Evolutionary conservation across 2,329 filamentous ascomycete genomes (phyloP).

Genomic region (Ophiostoma himal-ulmi): DNA sequence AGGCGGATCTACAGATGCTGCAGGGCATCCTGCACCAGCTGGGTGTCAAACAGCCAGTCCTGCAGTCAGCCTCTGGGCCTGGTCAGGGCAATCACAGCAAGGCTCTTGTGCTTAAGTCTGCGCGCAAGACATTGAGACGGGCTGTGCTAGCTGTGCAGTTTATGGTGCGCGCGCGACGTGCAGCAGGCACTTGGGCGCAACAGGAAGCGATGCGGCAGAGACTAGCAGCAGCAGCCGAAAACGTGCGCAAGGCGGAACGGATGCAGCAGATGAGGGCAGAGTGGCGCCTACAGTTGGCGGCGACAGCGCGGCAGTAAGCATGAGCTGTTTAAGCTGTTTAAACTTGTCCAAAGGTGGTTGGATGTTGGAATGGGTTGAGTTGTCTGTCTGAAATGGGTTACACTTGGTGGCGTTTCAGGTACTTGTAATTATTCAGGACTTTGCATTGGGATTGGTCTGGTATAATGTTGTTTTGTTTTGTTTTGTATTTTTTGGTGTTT

Average conservation of each 20-base stretch:
- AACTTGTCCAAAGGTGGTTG: neutral
- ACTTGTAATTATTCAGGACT: neutral
- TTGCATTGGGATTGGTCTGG: neutral
- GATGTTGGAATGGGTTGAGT: neutral
- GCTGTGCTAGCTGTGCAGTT: constrained; percentile 42
- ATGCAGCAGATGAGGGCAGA: constrained; percentile 38
- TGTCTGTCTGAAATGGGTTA: neutral
- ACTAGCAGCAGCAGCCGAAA: constrained; percentile 46
- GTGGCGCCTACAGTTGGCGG: constrained; percentile 30
- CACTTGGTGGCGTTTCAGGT: neutral
- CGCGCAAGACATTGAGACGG: constrained; percentile 31
- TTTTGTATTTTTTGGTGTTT: constrained; percentile 8
- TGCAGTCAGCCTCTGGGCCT: constrained; percentile 29
- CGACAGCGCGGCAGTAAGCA: constrained; percentile 10
- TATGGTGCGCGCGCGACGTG: constrained; percentile 46
- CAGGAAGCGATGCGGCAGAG: constrained; percentile 47
- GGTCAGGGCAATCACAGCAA: constrained; percentile 33
- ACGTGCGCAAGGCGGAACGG: constrained; percentile 41
- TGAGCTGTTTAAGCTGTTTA: neutral
- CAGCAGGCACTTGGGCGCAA: constrained; percentile 45
- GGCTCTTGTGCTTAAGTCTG: constrained; percentile 28
- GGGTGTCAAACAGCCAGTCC: constrained; percentile 32
- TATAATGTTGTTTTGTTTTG: neutral
- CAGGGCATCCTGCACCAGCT: constrained; percentile 67
- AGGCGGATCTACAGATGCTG: constrained; percentile 81